A percentile compares a stretch with the other conserved stretches of the same genome.
Conservation (phyloP, 148 eudicot species). For the Rhododendron vialii region DNA sequence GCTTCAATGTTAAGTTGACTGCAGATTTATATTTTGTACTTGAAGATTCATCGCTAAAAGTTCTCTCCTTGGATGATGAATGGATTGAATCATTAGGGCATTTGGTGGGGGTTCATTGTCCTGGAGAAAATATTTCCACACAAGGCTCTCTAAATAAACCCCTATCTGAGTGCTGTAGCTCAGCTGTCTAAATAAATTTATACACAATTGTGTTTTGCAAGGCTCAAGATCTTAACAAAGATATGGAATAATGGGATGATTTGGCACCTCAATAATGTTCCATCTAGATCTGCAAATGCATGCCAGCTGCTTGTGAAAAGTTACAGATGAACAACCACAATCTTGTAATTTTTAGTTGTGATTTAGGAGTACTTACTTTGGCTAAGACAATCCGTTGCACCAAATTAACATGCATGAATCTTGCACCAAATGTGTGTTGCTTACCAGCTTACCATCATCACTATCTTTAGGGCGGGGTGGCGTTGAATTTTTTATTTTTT, state of each 20-base stretch:
- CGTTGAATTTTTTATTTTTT: background rate
- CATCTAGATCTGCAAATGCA: background rate
- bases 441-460: background rate
- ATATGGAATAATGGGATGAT: conserved; percentile 5
- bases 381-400: background rate
- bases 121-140: background rate
- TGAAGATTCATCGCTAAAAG: background rate
- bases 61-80: background rate
- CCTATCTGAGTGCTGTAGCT: conserved; percentile 15
- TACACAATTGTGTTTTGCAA: background rate
- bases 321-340: conserved; percentile 7
- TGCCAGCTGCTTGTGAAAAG: background rate
- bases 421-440: background rate
- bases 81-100: background rate
- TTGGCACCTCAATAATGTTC: background rate
- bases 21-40: background rate
- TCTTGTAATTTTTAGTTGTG: background rate
- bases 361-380: too few relatives aligned
- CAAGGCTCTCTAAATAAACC: background rate
- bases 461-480: background rate
- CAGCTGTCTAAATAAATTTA: conserved; percentile 10
- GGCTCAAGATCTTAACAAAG: background rate
- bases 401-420: background rate
- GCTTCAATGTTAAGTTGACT: background rate
- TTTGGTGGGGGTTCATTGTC: conserved; percentile 31